Evolutionary conservation across 805 yeast genomes (phyloP), one percentile per base, ranked within the genome.

Genomic region (Groenewaldozyma tartarivorans): DNA sequence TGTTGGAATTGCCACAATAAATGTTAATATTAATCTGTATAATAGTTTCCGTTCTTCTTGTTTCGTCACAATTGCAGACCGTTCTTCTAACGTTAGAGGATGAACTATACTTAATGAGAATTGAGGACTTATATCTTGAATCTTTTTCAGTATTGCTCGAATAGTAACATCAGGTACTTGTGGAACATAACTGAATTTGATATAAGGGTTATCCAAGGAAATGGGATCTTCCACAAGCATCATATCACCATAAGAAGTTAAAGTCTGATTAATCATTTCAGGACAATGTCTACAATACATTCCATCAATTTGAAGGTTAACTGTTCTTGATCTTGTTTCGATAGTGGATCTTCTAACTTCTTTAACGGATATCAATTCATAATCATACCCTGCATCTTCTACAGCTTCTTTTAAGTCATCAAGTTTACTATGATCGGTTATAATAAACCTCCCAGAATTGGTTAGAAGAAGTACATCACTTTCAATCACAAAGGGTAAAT

Each of bases 221-320:
- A 78, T 66, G 2, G 76, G 72, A 42, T 76, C 75, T 29, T 73
- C 70, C 7, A 75, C 67, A 13, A 54, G 58, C 5, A 79, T 63
- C 1, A 78, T 74, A 27, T 71, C 72, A 40, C 84, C 87, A 48
- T 67, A 75, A 4, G 64, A 63, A 1, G 61, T 51, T 33, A 82
- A 61, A 24, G 70, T 70, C 3, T 64, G 58, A 52, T 68, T 70
- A 22, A 81, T 67, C 1, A 67, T 54, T 26, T 66, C 70, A 1
- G 90, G 90, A 54, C 90, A 82, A 52, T 77, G 74, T 11, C 67
- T 72, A 59, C 90, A 82, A 54, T 60, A 77, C 84, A 81, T 79
- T 1, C 87, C 87, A 1, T 64, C 65, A 5, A 81, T 66, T 33
- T 63, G 66, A 41, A 82, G 61, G 44, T 72, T 72, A 35, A 81